These are phyloP conservation scores for Fraxinus americana DNA, from an alignment of 257 asterid species.

Conservation along the genomic window DNA sequence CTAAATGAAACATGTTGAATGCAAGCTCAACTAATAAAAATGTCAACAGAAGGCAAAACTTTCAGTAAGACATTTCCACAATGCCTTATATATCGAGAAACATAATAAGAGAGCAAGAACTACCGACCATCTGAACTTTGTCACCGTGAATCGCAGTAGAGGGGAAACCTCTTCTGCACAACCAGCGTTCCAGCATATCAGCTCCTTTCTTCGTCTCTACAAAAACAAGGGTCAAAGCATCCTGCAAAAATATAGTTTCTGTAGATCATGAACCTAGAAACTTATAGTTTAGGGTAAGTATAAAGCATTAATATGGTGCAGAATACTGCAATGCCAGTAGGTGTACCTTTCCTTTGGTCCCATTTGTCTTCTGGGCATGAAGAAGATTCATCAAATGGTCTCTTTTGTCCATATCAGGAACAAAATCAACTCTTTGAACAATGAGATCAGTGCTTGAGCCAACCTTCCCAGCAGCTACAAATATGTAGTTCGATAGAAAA, in stretches of 20 bases:
- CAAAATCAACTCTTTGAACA: slow-evolving; percentile 61
- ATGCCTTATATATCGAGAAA: background rate
- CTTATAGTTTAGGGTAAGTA: background rate
- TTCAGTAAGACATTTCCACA: background rate
- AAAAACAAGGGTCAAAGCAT: slow-evolving; percentile 58
- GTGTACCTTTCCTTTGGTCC: slow-evolving; percentile 42
- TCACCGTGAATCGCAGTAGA: slow-evolving; percentile 80
- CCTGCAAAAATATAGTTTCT: slow-evolving; percentile 31
- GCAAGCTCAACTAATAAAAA: background rate
- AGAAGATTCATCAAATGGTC: slow-evolving; percentile 49
- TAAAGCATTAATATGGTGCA: background rate
- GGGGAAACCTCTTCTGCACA: slow-evolving; percentile 51
- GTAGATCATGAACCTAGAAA: background rate
- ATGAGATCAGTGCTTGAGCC: slow-evolving; percentile 77
- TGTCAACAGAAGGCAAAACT: background rate
- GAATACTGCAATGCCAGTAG: background rate
- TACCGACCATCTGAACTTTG: slow-evolving; percentile 69
- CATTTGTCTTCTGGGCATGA: slow-evolving; percentile 30
- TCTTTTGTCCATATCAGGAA: slow-evolving; percentile 54
- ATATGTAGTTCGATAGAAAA: slow-evolving; percentile 58
- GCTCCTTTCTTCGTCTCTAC: slow-evolving; percentile 86
- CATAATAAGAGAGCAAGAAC: background rate
- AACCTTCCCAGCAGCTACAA: slow-evolving; percentile 71
- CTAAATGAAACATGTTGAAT: background rate
- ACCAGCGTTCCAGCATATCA: slow-evolving; percentile 60